These are phyloP conservation scores for Globisporangium yorkense DNA, from an alignment of 352 stramenopile species.

Conservation along the genomic window DNA sequence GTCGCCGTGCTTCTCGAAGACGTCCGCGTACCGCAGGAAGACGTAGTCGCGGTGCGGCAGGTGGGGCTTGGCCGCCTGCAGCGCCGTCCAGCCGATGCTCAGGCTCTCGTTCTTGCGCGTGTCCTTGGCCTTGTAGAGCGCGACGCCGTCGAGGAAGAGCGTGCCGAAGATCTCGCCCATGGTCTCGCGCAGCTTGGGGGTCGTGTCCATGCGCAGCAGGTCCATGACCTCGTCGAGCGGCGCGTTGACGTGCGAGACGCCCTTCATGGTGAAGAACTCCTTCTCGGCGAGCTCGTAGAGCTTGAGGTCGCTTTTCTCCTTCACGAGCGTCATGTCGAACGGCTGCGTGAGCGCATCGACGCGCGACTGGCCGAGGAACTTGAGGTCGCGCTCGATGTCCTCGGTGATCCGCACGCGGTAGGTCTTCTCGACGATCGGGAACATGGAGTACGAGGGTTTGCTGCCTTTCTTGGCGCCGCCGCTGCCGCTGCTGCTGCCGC, in stretches of 20 bases:
- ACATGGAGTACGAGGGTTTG: slow-evolving; percentile 60
- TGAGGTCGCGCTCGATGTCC: slow-evolving; percentile 80
- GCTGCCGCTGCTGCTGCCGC: slow-evolving; percentile 1
- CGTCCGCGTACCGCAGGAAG: slow-evolving; percentile 75
- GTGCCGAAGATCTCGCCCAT: slow-evolving; percentile 84
- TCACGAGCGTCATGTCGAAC: slow-evolving; percentile 75
- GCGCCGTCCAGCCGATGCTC: slow-evolving; percentile 76
- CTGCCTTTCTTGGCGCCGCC: slow-evolving; percentile 1
- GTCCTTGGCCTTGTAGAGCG: slow-evolving; percentile 62
- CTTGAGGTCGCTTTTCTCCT: slow-evolving; percentile 64
- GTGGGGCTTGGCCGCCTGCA: slow-evolving; percentile 78
- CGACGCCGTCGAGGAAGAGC: slow-evolving; percentile 75
- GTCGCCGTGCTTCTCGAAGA: slow-evolving; percentile 69
- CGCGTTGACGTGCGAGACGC: slow-evolving; percentile 60
- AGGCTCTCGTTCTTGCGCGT: slow-evolving; percentile 59
- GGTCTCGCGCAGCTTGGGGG: slow-evolving; percentile 49
- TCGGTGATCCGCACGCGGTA: slow-evolving; percentile 72
- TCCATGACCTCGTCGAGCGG: slow-evolving; percentile 79
- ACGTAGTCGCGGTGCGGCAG: slow-evolving; percentile 84
- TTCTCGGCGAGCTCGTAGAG: slow-evolving; percentile 75
- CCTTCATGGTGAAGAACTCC: slow-evolving; percentile 86
- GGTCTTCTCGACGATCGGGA: slow-evolving; percentile 81
- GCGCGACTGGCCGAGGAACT: slow-evolving; percentile 77
- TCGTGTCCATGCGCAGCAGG: slow-evolving; percentile 69
- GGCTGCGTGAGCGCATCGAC: slow-evolving; percentile 73